A percentile compares a stretch with the other conserved stretches of the same genome.
These are phyloP conservation scores for Cutaneotrichosporon daszewskae DNA, from an alignment of 1,284 basidiomycete genomes.

Conservation along the genomic window DNA sequence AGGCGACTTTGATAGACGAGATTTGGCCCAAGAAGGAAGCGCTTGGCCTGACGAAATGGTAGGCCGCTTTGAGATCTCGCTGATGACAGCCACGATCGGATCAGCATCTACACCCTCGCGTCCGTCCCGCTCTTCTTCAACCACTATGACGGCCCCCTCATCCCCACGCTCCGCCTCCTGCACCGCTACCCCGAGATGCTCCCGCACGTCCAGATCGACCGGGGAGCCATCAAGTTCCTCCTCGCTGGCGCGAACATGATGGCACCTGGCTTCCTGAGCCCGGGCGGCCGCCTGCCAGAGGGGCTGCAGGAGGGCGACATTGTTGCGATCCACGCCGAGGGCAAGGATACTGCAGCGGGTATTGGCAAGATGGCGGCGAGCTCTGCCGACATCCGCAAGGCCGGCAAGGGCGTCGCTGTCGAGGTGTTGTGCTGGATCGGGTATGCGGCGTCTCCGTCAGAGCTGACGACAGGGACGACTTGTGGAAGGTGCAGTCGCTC, in stretches of 20 bases:
- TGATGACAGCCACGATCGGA: slow-evolving; percentile 74
- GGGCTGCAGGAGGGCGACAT: slow-evolving; percentile 64
- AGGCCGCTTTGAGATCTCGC: not conserved
- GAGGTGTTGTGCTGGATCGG: slow-evolving; percentile 61
- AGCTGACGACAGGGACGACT: slow-evolving; percentile 67
- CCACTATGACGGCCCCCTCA: slow-evolving; percentile 89
- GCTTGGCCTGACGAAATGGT: slow-evolving; percentile 92
- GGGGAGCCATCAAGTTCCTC: slow-evolving; percentile 95
- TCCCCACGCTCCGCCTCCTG: slow-evolving; percentile 78
- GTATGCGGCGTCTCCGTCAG: slow-evolving; percentile 25
- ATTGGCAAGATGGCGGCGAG: slow-evolving; percentile 77
- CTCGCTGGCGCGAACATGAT: slow-evolving; percentile 89
- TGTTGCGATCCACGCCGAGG: slow-evolving; percentile 88
- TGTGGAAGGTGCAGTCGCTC: slow-evolving; percentile 72
- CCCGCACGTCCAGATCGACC: slow-evolving; percentile 83
- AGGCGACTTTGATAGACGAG: slow-evolving; percentile 64
- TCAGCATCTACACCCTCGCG: slow-evolving; percentile 84
- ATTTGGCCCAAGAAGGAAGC: slow-evolving; percentile 99
- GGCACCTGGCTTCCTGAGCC: slow-evolving; percentile 91
- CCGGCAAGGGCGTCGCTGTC: slow-evolving; percentile 87
- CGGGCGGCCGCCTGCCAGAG: slow-evolving; percentile 81
- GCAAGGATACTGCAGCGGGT: slow-evolving; percentile 89
- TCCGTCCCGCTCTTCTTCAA: slow-evolving; percentile 90
- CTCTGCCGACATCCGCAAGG: slow-evolving; percentile 80
- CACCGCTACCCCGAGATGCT: slow-evolving; percentile 91